These are phyloP conservation scores for Gamsiella multidivaricata DNA, from an alignment of 192 early-diverging fungal species.

Conservation along the genomic window DNA sequence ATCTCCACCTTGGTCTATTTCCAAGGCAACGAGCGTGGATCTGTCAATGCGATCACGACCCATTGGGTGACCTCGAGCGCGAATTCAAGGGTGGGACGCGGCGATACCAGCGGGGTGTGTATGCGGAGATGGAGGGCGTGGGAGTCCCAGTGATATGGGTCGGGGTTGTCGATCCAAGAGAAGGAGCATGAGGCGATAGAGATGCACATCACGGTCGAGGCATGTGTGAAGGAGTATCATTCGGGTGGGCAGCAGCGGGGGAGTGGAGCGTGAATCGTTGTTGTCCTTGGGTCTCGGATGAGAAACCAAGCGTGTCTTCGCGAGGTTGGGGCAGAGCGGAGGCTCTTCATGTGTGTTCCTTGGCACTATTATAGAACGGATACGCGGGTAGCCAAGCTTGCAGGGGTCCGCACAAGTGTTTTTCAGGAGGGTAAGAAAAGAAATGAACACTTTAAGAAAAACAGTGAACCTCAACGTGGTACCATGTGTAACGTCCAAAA, in stretches of 20 bases:
- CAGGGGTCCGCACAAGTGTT: too few relatives aligned
- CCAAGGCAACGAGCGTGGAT: conserved; percentile 49
- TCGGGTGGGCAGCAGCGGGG: background rate
- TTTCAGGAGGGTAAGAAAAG: too few relatives aligned
- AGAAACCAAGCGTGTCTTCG: too few relatives aligned
- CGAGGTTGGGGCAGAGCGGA: too few relatives aligned
- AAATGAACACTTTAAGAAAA: too few relatives aligned
- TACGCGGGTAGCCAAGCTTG: too few relatives aligned
- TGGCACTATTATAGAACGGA: too few relatives aligned
- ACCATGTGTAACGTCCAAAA: too few relatives aligned
- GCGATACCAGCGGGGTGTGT: too few relatives aligned
- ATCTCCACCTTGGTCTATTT: conserved; percentile 46
- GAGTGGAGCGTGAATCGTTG: background rate
- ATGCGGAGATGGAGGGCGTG: background rate
- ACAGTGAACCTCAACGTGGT: too few relatives aligned
- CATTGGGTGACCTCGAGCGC: conserved; percentile 53
- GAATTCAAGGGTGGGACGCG: too few relatives aligned
- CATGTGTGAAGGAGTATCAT: conserved; percentile 28
- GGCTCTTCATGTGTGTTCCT: too few relatives aligned
- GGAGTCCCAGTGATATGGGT: background rate
- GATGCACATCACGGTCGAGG: conserved; percentile 25
- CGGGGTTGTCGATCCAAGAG: background rate
- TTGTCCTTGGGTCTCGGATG: background rate
- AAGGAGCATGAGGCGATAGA: conserved; percentile 3
- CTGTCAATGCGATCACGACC: conserved; percentile 51